Percentiles rank a stretch among this genome's conserved stretches.
These are phyloP conservation scores for Eutypa lata DNA, from an alignment of 2,329 filamentous ascomycete species.

Conservation along the genomic window DNA sequence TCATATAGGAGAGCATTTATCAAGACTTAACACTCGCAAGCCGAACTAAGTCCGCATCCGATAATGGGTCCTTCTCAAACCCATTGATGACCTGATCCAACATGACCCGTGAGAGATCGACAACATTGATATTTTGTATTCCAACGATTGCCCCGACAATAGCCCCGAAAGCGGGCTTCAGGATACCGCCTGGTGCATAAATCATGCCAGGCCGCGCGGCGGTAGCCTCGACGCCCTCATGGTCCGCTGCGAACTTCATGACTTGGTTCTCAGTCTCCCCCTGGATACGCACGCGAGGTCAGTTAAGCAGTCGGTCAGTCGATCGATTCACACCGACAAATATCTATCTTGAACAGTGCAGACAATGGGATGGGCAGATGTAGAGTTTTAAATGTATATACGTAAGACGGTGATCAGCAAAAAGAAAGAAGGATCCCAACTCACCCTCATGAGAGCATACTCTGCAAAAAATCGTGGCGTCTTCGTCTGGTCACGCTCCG, in stretches of 20 bases:
- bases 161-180: constrained; percentile 16
- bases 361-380: not conserved
- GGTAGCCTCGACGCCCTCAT: constrained; percentile 36
- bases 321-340: no score
- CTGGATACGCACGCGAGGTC: constrained; percentile 27
- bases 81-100: constrained; percentile 42
- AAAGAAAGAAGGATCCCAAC: constrained; percentile 8
- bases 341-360: no score
- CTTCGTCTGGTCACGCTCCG: constrained; percentile 43
- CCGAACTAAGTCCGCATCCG: constrained; percentile 37
- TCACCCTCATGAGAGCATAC: constrained; percentile 46
- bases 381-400: no score
- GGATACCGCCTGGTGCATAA: constrained; percentile 21
- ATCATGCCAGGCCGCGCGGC: constrained; percentile 43
- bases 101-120: constrained; percentile 39
- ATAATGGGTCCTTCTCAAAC: constrained; percentile 43
- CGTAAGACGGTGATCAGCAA: no score
- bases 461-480: constrained; percentile 34
- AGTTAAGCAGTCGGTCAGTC: not conserved
- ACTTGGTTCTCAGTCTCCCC: constrained; percentile 44
- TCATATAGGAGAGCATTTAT: no score
- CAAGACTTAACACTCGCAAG: constrained; percentile 4
- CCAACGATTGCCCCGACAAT: constrained; percentile 19
- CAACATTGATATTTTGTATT: constrained; percentile 32
- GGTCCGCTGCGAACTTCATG: constrained; percentile 36